phyloP scores from a whole-genome alignment of 768 basidiomycete genomes.

The Boletus subcaerulescens region DNA sequence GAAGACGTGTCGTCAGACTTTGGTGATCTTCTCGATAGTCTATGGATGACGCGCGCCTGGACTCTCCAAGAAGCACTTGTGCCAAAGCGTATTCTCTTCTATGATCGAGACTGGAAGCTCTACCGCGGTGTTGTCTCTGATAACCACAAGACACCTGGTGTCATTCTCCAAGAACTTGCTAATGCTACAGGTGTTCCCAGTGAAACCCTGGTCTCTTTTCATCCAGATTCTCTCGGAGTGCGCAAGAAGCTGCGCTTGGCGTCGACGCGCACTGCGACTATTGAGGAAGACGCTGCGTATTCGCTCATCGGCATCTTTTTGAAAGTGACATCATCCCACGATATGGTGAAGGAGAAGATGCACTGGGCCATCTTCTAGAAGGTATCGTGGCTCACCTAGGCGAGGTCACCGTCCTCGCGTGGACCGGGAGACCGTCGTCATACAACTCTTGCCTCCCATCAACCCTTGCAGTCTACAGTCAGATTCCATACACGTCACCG shows the following conservation, averaged over 20 bases:
- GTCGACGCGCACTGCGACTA: not conserved
- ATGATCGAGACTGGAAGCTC: not conserved
- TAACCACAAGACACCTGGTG: not conserved
- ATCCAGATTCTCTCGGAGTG: not conserved
- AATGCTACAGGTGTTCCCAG: not conserved
- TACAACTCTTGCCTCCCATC: not conserved
- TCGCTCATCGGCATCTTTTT: not conserved
- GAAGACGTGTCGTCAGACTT: not conserved
- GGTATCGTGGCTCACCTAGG: not conserved
- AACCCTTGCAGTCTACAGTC: not conserved
- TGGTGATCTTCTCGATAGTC: not conserved
- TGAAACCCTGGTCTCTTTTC: not conserved
- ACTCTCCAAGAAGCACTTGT: not conserved
- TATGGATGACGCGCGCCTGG: slow-evolving; percentile 2
- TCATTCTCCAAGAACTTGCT: not conserved
- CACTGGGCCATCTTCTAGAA: not conserved
- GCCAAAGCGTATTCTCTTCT: not conserved
- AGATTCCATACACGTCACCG: not conserved
- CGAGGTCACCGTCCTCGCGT: not conserved
- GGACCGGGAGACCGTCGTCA: not conserved
- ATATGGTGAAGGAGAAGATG: not conserved
- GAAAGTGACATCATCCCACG: not conserved
- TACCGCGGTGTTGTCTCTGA: not conserved
- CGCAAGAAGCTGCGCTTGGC: not conserved
- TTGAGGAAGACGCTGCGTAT: not conserved